These are phyloP conservation scores for Lathyrus sativus DNA, from an alignment of 306 rosid species.

Conservation along the genomic window DNA sequence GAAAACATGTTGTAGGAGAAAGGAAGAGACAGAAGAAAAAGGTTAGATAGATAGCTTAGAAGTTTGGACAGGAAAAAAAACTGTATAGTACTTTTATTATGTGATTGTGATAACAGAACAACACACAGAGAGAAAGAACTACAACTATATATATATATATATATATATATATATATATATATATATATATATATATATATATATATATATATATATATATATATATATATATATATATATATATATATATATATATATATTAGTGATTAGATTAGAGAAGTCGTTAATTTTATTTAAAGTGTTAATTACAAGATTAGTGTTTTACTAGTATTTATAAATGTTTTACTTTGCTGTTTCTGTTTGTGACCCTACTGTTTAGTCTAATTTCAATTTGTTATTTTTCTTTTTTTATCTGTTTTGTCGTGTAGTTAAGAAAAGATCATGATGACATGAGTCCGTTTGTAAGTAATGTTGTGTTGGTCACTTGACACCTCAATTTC, in stretches of 20 bases:
- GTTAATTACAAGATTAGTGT: background rate
- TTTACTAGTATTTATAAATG: background rate
- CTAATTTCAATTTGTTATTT: conserved; percentile 15
- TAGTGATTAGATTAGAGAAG: background rate
- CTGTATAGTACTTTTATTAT: background rate
- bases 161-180: background rate
- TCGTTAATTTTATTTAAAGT: background rate
- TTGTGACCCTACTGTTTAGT: conserved; percentile 24
- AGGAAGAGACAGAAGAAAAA: conserved; percentile 9
- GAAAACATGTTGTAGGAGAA: conserved; percentile 48
- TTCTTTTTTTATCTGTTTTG: background rate
- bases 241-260: too few species aligned
- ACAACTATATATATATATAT: background rate
- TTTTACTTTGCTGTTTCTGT: conserved; percentile 29
- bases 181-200: too few species aligned
- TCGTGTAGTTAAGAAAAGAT: conserved; percentile 10
- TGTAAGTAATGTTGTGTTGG: background rate
- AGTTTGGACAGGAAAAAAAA: conserved; percentile 34
- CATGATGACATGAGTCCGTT: conserved; percentile 2
- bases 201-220: too few species aligned
- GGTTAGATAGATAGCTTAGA: conserved; percentile 36
- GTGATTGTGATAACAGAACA: conserved; percentile 23
- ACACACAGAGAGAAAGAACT: background rate
- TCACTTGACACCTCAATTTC: background rate
- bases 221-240: too few species aligned